Base-by-base conservation (phyloP, 305 asterid species). In the Solanum hybrid region DNA sequence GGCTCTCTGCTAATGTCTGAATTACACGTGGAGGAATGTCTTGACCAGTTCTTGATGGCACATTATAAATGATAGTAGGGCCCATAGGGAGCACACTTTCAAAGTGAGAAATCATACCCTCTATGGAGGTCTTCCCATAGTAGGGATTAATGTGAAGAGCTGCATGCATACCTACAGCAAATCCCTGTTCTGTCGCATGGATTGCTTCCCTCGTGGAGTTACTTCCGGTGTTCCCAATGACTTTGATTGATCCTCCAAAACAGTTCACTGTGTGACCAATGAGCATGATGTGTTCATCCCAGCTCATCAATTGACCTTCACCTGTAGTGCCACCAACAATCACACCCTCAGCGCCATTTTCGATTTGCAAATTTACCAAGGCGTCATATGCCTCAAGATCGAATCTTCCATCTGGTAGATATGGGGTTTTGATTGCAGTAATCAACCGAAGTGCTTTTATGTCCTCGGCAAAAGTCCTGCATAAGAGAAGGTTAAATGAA, bases 101-200 rank as follows among this genome's bases (percentile, higher is more conserved):
- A 11, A 97, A 97, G 89, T 97, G 99, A 81, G 97, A 92, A 89
- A 95, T 92, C 94, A 97, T 87, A 67, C 99, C 99, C 86, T 95
- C 96, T 39, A 94, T 73, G 90, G 99, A 97, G 71, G 99, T 96
- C 90, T 97, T 97, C 3, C 99, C 99, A 31, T 97, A 97, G 93
- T 97, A 97, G 87, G 99, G 99, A 87, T 97, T 97, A 35, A 97
- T 96, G 92, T 97, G 99, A 86, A 97, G 99, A 26, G 99, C 98
- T 4, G 97, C 99, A 75, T 96, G 99, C 99, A 97, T 97, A 84
- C 99, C 99, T 26, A 97, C 99, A 24, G 99, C 99, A 93, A 97
- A 97, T 86, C 99, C 99, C 76, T 97, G 99, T 89, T 97, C 99
- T 3, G 99, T 95, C 87, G 99, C 99, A 16, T 96, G 99, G 85